Evolutionary conservation across 2,329 filamentous ascomycete species (phyloP), one percentile per base, ranked within the genome.

Genomic region (Cladosporium sp.): DNA sequence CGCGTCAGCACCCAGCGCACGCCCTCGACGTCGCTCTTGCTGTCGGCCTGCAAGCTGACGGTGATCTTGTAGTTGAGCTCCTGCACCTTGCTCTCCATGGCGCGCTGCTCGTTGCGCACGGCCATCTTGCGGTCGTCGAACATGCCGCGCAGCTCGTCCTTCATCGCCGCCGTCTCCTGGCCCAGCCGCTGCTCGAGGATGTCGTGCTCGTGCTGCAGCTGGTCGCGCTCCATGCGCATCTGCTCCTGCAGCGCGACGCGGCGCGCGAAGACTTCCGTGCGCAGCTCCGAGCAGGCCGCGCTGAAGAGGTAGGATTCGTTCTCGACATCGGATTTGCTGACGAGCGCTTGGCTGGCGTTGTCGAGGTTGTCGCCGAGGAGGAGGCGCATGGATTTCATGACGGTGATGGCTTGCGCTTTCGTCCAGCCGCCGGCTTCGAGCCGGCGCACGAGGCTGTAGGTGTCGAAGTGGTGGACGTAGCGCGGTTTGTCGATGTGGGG

Each of bases 31-130:
- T 96, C 88, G 4, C 87, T 92, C 68, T 92, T 91, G 44, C 87
- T 84, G 69, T 97, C 93, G 57, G 89, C 93, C 68, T 89, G 95
- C 41, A 98, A 79, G 38, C 82, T 79, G 32, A 95, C 89, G 18
- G 88, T 95, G 69, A 98, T 97, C 68, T 95, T 93, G 72, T 97
- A 95, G 71, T 92, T 95, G 61, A 97, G 79, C 73, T 95, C 87
- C 76, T 96, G 91, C 57, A 89, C 85, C 62, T 85, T 85, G 46
- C 86, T 87, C 66, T 97, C 92, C 65, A 88, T 86, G 6, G 79
- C 78, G 66, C 90, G 85, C 71, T 96, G 90, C 68, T 96, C 88
- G 69, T 92, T 87, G 51, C 90, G 77, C 1, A 95, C 90, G 2
- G 83, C 82, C 87, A 97, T 95, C 68, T 92, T 93, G 41, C 95